Evolutionary conservation across 768 basidiomycete genomes (phyloP).

Genomic region (Tubosaeta sp.): DNA sequence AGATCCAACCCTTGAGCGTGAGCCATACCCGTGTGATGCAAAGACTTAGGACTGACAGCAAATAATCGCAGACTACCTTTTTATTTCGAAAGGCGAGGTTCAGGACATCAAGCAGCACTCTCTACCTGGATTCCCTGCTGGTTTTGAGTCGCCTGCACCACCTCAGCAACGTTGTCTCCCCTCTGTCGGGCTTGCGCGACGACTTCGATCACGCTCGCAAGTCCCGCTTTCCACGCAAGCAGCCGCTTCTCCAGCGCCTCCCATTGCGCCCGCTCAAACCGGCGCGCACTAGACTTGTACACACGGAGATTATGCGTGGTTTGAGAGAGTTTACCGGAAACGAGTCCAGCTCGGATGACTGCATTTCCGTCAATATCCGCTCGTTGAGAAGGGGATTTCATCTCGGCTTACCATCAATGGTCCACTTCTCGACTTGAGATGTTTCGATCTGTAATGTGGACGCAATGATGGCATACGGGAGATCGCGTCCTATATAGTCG

Average conservation of each 20-base stretch:
- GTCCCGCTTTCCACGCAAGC: conserved; percentile 71
- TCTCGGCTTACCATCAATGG: conserved; percentile 66
- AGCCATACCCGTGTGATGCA: neutral
- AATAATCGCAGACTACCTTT: neutral
- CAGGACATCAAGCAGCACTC: conserved; percentile 14
- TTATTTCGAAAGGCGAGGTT: neutral
- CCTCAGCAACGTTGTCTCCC: conserved; percentile 21
- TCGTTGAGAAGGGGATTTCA: neutral
- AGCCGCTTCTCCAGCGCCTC: conserved; percentile 69
- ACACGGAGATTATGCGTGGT: conserved; percentile 69
- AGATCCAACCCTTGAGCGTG: no score
- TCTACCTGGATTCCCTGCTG: conserved; percentile 24
- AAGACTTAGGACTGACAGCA: neutral
- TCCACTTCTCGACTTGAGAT: conserved; percentile 78
- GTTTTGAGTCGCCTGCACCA: conserved; percentile 18
- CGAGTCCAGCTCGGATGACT: conserved; percentile 79
- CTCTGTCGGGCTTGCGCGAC: conserved; percentile 52
- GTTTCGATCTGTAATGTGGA: conserved; percentile 59
- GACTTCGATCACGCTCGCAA: conserved; percentile 66
- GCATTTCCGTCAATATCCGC: neutral
- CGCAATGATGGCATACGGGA: conserved; percentile 69
- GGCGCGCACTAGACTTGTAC: conserved; percentile 67
- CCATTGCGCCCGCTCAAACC: conserved; percentile 80
- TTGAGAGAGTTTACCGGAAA: conserved; percentile 83
- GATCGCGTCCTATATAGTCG: conserved; percentile 66